These are phyloP conservation scores for Orbilia brochopaga DNA, from an alignment of 2,329 filamentous ascomycete species.

Conservation along the genomic window DNA sequence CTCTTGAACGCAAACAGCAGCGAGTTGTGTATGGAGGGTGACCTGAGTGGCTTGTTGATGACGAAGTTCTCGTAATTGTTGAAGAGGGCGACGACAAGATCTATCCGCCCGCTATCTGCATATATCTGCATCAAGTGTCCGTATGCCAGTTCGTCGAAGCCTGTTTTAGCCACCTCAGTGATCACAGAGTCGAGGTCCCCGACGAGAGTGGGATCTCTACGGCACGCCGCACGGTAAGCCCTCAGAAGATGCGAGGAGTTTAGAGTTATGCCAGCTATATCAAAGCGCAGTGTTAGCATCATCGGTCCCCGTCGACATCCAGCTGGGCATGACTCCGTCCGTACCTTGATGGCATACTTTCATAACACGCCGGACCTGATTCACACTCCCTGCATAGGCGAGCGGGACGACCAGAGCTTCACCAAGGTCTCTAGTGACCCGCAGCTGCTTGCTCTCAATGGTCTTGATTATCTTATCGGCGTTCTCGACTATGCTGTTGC, in stretches of 20 bases:
- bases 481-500: neutral
- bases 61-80: slow-evolving; percentile 29
- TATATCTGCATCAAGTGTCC: slow-evolving; percentile 19
- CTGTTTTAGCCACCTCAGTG: slow-evolving; percentile 1
- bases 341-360: slow-evolving; percentile 10
- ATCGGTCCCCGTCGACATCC: neutral
- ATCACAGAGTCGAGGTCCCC: neutral
- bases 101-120: slow-evolving; percentile 7
- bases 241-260: slow-evolving; percentile 5
- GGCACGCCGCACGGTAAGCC: neutral
- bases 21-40: slow-evolving; percentile 14
- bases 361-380: neutral
- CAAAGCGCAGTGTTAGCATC: neutral
- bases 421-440: slow-evolving; percentile 7
- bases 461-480: neutral
- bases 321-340: neutral
- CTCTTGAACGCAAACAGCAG: slow-evolving; percentile 2
- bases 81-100: slow-evolving; percentile 31
- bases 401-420: slow-evolving; percentile 4
- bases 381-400: neutral
- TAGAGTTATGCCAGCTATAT: neutral
- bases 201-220: neutral
- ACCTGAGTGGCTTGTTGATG: neutral
- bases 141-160: slow-evolving; percentile 24
- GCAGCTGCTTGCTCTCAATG: neutral